Percentiles rank a stretch among this genome's conserved stretches.
Conservation (phyloP, 2,329 filamentous ascomycete genomes). For the Aspergillus udagawae region DNA sequence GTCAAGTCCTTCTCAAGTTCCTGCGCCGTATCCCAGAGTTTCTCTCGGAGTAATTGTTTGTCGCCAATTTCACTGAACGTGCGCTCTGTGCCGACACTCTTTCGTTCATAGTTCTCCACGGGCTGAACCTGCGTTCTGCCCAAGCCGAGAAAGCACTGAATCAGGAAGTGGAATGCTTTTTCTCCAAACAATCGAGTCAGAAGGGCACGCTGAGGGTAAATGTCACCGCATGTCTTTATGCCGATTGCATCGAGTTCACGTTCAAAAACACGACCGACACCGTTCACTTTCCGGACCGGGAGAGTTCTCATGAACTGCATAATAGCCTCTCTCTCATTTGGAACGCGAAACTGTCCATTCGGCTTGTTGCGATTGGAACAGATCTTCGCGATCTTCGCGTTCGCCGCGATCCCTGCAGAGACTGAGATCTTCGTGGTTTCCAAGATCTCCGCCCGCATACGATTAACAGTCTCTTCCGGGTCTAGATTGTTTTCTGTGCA, state of each 20-base stretch:
- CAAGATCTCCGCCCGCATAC: slow-evolving; percentile 73
- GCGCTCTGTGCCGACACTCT: slow-evolving; percentile 89
- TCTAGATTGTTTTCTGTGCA: slow-evolving; percentile 64
- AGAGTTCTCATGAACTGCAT: slow-evolving; percentile 82
- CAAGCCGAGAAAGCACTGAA: slow-evolving; percentile 78
- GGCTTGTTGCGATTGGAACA: slow-evolving; percentile 95
- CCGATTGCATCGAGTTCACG: slow-evolving; percentile 84
- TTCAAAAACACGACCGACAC: slow-evolving; percentile 90
- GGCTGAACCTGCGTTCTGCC: slow-evolving; percentile 82
- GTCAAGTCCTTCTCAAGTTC: slow-evolving; percentile 83
- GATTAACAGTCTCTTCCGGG: slow-evolving; percentile 69
- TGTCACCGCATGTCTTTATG: slow-evolving; percentile 82
- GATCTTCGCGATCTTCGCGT: slow-evolving; percentile 91
- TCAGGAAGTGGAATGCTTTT: slow-evolving; percentile 82
- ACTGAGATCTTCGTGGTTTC: slow-evolving; percentile 79
- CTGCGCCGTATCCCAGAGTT: slow-evolving; percentile 74
- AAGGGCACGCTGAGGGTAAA: slow-evolving; percentile 71
- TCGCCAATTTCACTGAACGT: slow-evolving; percentile 81
- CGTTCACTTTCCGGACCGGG: slow-evolving; percentile 87
- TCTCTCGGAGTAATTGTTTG: slow-evolving; percentile 64
- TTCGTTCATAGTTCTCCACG: slow-evolving; percentile 83
- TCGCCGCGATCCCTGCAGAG: slow-evolving; percentile 89
- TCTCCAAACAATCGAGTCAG: slow-evolving; percentile 79
- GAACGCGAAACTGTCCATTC: slow-evolving; percentile 80
- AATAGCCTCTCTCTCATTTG: slow-evolving; percentile 68